These are phyloP conservation scores for Plasmodium fragile DNA, from an alignment of 169 alveolate species.

Conservation along the genomic window DNA sequence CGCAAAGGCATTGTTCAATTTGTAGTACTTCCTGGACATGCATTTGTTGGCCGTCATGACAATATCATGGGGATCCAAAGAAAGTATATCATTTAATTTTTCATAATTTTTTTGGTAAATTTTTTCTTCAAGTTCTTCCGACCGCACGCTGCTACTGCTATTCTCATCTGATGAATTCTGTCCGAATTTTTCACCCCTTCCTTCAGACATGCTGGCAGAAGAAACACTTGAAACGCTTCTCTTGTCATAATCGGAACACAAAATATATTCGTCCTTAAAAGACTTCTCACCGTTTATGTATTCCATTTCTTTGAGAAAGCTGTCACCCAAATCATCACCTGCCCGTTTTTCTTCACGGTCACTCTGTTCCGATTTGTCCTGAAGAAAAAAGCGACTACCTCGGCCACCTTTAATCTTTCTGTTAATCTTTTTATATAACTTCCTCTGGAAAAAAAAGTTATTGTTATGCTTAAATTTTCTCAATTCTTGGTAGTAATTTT, in stretches of 20 bases:
- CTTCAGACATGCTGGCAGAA: slow-evolving; percentile 1
- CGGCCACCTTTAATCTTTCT: slow-evolving; percentile 13
- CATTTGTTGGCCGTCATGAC: slow-evolving; percentile 68
- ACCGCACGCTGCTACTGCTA: slow-evolving; percentile 12
- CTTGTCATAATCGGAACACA: slow-evolving; percentile 47
- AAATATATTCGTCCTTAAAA: slow-evolving; percentile 54
- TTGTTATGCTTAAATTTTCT: slow-evolving; percentile 62
- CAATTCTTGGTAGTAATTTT: slow-evolving; percentile 77
- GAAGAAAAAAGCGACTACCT: neutral
- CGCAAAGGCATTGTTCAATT: slow-evolving; percentile 85
- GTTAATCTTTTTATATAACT: slow-evolving; percentile 47
- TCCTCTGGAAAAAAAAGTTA: slow-evolving; percentile 67
- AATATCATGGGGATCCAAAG: slow-evolving; percentile 74
- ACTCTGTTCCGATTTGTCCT: neutral
- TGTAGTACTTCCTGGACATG: slow-evolving; percentile 81
- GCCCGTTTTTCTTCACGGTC: neutral
- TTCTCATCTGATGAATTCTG: neutral
- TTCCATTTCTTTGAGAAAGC: slow-evolving; percentile 47
- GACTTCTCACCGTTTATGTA: slow-evolving; percentile 10
- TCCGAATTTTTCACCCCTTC: neutral
- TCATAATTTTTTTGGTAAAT: slow-evolving; percentile 70
- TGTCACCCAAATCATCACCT: neutral
- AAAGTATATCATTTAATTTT: slow-evolving; percentile 73
- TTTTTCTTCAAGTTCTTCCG: slow-evolving; percentile 61
- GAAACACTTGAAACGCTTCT: slow-evolving; percentile 61